phyloP scores from a whole-genome alignment of 805 yeast genomes.

The Metschnikowia aberdeeniae region DNA sequence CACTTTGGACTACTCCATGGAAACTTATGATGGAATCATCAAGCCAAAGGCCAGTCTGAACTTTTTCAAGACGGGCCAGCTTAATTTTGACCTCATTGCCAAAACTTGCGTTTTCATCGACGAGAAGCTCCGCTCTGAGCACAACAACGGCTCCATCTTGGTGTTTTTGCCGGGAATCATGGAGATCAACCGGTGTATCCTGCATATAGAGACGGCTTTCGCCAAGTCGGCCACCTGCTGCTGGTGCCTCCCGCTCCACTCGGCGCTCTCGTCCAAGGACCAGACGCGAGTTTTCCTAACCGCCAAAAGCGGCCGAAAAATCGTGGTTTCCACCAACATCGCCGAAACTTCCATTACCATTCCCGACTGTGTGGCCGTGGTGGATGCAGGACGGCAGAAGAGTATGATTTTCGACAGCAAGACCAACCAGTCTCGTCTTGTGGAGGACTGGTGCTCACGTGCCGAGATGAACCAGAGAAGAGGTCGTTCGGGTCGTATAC shows the following conservation, averaged over 20 bases:
- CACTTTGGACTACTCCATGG: slow-evolving; percentile 53
- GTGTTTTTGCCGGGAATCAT: slow-evolving; percentile 88
- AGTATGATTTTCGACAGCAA: slow-evolving; percentile 66
- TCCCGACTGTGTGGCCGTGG: slow-evolving; percentile 88
- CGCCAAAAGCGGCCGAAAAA: slow-evolving; percentile 62
- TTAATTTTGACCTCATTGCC: slow-evolving; percentile 72
- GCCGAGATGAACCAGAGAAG: slow-evolving; percentile 90
- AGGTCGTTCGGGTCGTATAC: slow-evolving; percentile 98
- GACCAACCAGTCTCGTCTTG: slow-evolving; percentile 63
- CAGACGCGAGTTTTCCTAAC: slow-evolving; percentile 69
- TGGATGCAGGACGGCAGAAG: slow-evolving; percentile 85
- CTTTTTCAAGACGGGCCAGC: slow-evolving; percentile 60
- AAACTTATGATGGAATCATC: slow-evolving; percentile 30
- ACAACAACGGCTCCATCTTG: slow-evolving; percentile 67
- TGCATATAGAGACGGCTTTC: slow-evolving; percentile 24
- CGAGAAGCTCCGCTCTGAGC: slow-evolving; percentile 35
- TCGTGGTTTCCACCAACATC: slow-evolving; percentile 86
- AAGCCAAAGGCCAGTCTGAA: slow-evolving; percentile 61
- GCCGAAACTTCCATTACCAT: slow-evolving; percentile 98
- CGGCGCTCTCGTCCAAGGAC: slow-evolving; percentile 78
- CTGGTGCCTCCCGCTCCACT: slow-evolving; percentile 73
- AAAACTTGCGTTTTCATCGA: slow-evolving; percentile 54
- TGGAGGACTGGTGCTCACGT: slow-evolving; percentile 82
- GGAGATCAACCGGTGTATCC: slow-evolving; percentile 70
- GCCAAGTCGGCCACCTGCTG: slow-evolving; percentile 22